Conservation (phyloP, 78 protist species). For the Dictyostelium purpureum region DNA sequence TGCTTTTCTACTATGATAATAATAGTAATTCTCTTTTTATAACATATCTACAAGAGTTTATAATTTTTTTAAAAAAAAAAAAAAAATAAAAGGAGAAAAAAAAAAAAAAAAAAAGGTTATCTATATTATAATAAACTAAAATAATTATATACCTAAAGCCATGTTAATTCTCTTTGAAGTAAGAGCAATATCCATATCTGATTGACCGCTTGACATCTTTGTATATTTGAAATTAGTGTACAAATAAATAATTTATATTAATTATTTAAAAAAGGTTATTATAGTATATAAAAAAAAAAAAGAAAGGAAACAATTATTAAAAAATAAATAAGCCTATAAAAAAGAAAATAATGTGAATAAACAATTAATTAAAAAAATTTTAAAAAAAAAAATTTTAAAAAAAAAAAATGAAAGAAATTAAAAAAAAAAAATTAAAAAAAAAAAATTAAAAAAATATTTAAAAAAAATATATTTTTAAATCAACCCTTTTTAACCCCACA, state of each 20-base stretch:
- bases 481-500: no score
- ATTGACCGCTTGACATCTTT: background rate
- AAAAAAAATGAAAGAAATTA: no score
- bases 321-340: no score
- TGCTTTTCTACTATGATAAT: background rate
- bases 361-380: background rate
- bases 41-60: no score
- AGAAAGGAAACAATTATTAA: background rate
- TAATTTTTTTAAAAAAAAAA: background rate
- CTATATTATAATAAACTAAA: background rate
- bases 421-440: no score
- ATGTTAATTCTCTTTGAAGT: slow-evolving; percentile 16
- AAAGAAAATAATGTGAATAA: background rate
- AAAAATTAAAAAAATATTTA: no score
- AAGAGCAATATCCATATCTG: slow-evolving; percentile 25
- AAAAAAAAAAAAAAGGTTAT: background rate
- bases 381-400: background rate
- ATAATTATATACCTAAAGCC: slow-evolving; percentile 34
- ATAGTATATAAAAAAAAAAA: background rate
- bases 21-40: background rate
- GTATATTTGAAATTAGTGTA: background rate
- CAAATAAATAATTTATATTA: no score
- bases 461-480: no score
- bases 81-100: background rate
- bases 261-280: background rate